These are phyloP conservation scores for Fusarium zealandicum DNA, from an alignment of 2,329 filamentous ascomycete genomes.

Conservation along the genomic window DNA sequence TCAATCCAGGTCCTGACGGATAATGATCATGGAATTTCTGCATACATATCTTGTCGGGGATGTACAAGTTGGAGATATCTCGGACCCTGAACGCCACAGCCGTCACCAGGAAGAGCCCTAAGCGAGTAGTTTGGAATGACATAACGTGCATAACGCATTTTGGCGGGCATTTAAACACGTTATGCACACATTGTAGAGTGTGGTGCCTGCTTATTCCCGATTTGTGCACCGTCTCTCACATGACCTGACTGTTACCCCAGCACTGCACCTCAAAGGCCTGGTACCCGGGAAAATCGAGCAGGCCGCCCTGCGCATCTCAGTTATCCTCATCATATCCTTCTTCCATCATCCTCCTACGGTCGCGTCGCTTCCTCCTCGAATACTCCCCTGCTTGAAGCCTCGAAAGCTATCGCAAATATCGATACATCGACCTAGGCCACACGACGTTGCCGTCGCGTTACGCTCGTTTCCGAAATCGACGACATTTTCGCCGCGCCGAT, in stretches of 20 bases:
- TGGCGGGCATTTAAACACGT: background rate
- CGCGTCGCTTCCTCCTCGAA: constrained; percentile 19
- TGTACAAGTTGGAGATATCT: constrained; percentile 1
- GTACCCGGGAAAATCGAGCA: constrained; percentile 30
- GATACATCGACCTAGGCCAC: background rate
- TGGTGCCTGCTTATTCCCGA: constrained; percentile 5
- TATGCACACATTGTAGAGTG: constrained; percentile 1
- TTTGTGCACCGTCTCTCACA: constrained; percentile 44
- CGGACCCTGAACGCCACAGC: constrained; percentile 22
- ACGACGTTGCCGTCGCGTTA: constrained; percentile 17
- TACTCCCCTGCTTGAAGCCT: background rate
- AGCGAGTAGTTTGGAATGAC: background rate
- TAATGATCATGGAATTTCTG: background rate
- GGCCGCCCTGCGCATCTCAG: constrained; percentile 29
- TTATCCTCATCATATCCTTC: constrained; percentile 19
- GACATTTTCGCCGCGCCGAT: constrained; percentile 11
- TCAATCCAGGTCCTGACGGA: constrained; percentile 2
- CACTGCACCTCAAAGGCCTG: constrained; percentile 16
- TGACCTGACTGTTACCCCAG: constrained; percentile 41
- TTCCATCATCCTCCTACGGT: constrained; percentile 28
- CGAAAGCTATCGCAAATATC: constrained; percentile 5
- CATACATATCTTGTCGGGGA: background rate
- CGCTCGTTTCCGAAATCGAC: constrained; percentile 8
- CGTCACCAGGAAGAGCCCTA: background rate
- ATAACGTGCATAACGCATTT: background rate